Evolutionary conservation across 768 basidiomycete genomes (phyloP).

Genomic region (Pisolithus tinctorius): DNA sequence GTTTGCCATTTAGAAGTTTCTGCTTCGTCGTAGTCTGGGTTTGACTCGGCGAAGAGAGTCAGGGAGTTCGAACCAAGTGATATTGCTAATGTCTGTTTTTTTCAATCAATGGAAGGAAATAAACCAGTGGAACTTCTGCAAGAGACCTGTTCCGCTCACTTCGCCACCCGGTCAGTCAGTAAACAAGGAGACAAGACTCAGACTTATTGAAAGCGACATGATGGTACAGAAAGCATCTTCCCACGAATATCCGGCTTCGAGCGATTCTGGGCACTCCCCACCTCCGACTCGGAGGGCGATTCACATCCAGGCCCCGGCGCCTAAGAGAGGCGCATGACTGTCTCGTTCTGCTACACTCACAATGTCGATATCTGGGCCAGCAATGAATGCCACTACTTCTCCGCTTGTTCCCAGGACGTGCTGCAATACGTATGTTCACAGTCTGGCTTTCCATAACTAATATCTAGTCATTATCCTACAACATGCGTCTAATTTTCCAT

Average conservation of each 20-base stretch:
- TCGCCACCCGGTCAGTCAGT: background rate
- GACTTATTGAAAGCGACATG: constrained; percentile 47
- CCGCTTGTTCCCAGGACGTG: background rate
- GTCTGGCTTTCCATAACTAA: too few species aligned
- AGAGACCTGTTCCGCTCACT: constrained; percentile 64
- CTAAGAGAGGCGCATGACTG: background rate
- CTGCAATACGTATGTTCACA: too few species aligned
- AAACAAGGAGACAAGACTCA: background rate
- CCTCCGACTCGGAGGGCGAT: background rate
- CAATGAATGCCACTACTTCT: background rate
- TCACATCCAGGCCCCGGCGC: background rate
- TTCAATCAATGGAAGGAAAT: background rate
- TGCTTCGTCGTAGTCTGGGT: constrained; percentile 57
- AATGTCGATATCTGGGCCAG: background rate
- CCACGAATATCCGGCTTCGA: constrained; percentile 44
- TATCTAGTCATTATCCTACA: too few species aligned
- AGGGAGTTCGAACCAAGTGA: constrained; percentile 75
- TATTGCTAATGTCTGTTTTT: constrained; percentile 71
- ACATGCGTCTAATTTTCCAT: constrained; percentile 34
- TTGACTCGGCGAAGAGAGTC: constrained; percentile 54
- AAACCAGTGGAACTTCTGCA: background rate
- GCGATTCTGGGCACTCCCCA: background rate
- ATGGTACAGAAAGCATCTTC: constrained; percentile 41
- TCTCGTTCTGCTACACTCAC: background rate
- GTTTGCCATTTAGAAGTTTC: constrained; percentile 74